A percentile compares a stretch with the other conserved stretches of the same genome.
Conservation (phyloP, 169 alveolate genomes). For the Plasmodium gonderi region DNA sequence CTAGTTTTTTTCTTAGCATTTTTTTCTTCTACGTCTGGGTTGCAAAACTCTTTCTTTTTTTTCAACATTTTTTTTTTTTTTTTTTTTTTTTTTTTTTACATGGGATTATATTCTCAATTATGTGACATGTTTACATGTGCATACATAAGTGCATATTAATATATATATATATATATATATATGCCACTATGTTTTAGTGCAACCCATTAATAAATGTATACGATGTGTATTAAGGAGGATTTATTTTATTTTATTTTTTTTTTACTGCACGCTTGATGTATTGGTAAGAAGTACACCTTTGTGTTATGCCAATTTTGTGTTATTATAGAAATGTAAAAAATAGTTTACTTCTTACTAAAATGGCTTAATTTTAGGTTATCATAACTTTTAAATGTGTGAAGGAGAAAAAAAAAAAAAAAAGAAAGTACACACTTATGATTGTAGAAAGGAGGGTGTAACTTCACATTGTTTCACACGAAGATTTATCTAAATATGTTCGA, state of each 20-base stretch:
- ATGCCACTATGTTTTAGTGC: background rate
- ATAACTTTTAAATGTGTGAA: background rate
- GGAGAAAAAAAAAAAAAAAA: background rate
- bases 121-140: background rate
- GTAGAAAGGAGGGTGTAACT: background rate
- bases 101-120: too few relatives aligned
- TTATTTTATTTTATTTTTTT: background rate
- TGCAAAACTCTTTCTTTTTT: constrained; percentile 29
- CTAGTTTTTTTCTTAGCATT: constrained; percentile 15
- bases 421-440: background rate
- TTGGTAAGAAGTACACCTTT: background rate
- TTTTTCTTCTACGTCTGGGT: constrained; percentile 19
- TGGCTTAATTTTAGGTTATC: background rate
- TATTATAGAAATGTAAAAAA: background rate
- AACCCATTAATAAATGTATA: background rate
- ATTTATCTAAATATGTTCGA: background rate
- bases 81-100: background rate
- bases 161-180: background rate
- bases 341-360: background rate
- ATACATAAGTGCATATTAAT: background rate
- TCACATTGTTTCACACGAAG: background rate
- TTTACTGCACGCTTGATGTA: background rate
- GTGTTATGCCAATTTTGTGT: background rate
- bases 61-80: constrained; percentile 27
- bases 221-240: background rate